Conservation (phyloP, 768 basidiomycete species). For the Tephrocybe sp. region DNA sequence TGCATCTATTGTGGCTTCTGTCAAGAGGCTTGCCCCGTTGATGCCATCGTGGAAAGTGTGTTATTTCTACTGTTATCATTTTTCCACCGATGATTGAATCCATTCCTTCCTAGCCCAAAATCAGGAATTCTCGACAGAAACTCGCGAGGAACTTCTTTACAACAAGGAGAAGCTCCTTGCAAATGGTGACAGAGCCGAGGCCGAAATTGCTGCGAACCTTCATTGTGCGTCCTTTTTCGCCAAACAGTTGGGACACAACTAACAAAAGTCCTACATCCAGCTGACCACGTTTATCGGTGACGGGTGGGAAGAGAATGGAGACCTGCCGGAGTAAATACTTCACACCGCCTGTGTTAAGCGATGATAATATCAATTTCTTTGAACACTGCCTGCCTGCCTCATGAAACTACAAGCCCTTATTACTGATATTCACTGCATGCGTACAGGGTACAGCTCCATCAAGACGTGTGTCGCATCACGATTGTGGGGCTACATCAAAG, state of each 20-base stretch:
- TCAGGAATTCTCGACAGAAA: slow-evolving; percentile 96
- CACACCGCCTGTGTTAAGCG: slow-evolving; percentile 15
- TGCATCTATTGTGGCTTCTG: slow-evolving; percentile 99
- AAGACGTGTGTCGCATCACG: not conserved
- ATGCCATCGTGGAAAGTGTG: slow-evolving; percentile 98
- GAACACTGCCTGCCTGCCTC: not conserved
- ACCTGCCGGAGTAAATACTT: slow-evolving; percentile 16
- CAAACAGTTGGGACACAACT: slow-evolving; percentile 16
- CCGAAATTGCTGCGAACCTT: slow-evolving; percentile 95
- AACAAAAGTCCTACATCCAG: slow-evolving; percentile 34
- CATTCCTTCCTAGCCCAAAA: slow-evolving; percentile 71
- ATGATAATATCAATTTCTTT: slow-evolving; percentile 12
- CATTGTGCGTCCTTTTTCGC: slow-evolving; percentile 47
- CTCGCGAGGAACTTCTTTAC: slow-evolving; percentile 95
- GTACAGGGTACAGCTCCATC: slow-evolving; percentile 3
- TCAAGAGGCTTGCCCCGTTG: slow-evolving; percentile 98
- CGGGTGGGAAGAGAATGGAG: slow-evolving; percentile 17
- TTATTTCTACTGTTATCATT: slow-evolving; percentile 9
- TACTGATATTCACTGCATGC: slow-evolving; percentile 3
- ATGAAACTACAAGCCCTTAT: slow-evolving; percentile 3
- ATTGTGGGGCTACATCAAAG: slow-evolving; percentile 3
- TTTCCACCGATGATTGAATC: slow-evolving; percentile 1
- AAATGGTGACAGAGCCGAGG: slow-evolving; percentile 95
- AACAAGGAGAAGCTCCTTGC: slow-evolving; percentile 99
- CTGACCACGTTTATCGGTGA: slow-evolving; percentile 86